phyloP scores from a whole-genome alignment of 345 rosid species.

The Eucalyptus pumila region DNA sequence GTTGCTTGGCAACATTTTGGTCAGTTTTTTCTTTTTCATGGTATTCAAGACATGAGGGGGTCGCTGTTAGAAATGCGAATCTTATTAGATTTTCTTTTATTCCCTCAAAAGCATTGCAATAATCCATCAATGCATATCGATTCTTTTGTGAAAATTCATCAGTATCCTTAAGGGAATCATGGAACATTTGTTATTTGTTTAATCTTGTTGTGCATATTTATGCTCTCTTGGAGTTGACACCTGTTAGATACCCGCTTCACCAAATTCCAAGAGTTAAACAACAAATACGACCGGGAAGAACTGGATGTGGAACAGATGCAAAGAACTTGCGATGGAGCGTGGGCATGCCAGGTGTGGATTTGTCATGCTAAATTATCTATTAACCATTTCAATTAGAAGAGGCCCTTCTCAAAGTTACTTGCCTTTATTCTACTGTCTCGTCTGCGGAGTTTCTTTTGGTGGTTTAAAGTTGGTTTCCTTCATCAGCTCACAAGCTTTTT shows the following conservation, averaged over 20 bases:
- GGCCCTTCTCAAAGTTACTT: background rate
- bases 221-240: background rate
- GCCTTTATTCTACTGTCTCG: background rate
- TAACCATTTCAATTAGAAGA: background rate
- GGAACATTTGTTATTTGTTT: background rate
- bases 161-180: background rate
- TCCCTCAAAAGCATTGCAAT: conserved; percentile 19
- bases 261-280: background rate
- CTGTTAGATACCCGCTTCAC: background rate
- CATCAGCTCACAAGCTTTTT: background rate
- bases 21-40: background rate
- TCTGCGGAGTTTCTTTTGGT: background rate
- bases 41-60: conserved; percentile 6
- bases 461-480: background rate
- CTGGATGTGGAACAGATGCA: background rate
- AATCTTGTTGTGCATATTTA: background rate
- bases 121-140: conserved; percentile 15
- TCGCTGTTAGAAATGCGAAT: conserved; percentile 11
- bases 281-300: background rate
- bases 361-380: background rate
- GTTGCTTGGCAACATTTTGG: conserved; percentile 12
- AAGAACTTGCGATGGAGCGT: background rate
- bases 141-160: conserved; percentile 17
- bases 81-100: background rate
- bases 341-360: background rate